Evolutionary conservation across 805 yeast genomes (phyloP), one percentile per base, ranked within the genome.

Genomic region (Candida pseudoglaebosa): DNA sequence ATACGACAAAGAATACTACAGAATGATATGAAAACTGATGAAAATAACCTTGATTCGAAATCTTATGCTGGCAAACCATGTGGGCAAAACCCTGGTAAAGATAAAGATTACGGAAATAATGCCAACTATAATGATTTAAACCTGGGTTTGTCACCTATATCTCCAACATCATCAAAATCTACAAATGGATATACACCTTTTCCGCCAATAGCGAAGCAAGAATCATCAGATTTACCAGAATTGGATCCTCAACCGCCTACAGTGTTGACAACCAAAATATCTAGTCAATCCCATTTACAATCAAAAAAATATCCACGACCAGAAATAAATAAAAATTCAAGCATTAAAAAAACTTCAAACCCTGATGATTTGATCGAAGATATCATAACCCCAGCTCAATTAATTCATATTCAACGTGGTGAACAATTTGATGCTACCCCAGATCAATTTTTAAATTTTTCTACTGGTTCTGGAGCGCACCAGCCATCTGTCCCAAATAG

Each of bases 361-460:
- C 57, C 56, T 17, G 59, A 54, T 20, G 62, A 65, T 38, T 54
- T 45, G 24, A 50, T 63, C 28, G 56, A 45, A 24, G 59, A 58
- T 44, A 67, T 52, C 29, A 54, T 63, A 33, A 67, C 72, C 0
- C 72, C 73, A 2, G 71, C 73, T 0, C 62, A 67, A 34, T 44
- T 65, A 13, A 62, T 56, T 29, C 36, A 49, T 14, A 37, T 60
- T 12, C 57, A 56, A 26, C 36, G 19, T 40, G 33, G 21, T 17
- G 15, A 9, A 17, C 28, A n/a, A 49, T 43, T 17, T 40, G 46
- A 3, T 41, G 37, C 19, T 37, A 43, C 13, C 26, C 32, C 8
- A 32, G 32, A 33, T 32, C 32, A 14, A 19, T 32, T n/a, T n/a
- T 5, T 10, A 13, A n/a, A 26, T 10, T 12, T 22, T 8, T n/a